A percentile compares a stretch with the other conserved stretches of the same genome.
Conservation (phyloP, 2,329 filamentous ascomycete species). For the Botrytis medusae region DNA sequence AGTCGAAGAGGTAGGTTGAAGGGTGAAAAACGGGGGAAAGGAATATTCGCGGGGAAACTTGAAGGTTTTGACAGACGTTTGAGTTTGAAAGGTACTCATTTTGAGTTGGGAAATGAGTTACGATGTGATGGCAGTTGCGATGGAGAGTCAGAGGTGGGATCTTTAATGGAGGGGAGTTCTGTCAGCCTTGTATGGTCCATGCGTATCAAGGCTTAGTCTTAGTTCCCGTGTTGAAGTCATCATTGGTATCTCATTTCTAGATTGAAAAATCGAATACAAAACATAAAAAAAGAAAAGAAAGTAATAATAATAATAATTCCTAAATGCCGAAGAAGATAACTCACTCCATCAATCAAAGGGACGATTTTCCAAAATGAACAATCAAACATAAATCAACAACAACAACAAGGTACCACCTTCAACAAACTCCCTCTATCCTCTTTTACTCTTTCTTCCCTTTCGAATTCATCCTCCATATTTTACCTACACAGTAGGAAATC, state of each 20-base stretch:
- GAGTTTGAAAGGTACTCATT: conserved; percentile 29
- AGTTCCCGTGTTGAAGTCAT: neutral
- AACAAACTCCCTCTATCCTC: neutral
- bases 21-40: conserved; percentile 85
- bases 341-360: neutral
- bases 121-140: neutral
- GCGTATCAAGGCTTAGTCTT: neutral
- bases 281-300: neutral
- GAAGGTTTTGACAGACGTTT: conserved; percentile 42
- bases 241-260: neutral
- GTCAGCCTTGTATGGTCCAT: conserved; percentile 11
- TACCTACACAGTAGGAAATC: neutral
- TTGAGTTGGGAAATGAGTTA: neutral
- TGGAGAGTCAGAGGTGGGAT: neutral
- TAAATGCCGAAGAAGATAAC: neutral
- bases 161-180: neutral
- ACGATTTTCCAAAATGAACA: neutral
- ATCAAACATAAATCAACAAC: neutral
- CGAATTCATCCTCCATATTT: neutral
- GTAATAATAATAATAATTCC: neutral
- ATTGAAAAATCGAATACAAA: neutral
- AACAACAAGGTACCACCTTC: neutral
- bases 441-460: neutral
- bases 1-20: conserved; percentile 72
- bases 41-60: conserved; percentile 64